Base-by-base conservation (phyloP, 805 yeast species). In the Lipomyces starkeyi region DNA sequence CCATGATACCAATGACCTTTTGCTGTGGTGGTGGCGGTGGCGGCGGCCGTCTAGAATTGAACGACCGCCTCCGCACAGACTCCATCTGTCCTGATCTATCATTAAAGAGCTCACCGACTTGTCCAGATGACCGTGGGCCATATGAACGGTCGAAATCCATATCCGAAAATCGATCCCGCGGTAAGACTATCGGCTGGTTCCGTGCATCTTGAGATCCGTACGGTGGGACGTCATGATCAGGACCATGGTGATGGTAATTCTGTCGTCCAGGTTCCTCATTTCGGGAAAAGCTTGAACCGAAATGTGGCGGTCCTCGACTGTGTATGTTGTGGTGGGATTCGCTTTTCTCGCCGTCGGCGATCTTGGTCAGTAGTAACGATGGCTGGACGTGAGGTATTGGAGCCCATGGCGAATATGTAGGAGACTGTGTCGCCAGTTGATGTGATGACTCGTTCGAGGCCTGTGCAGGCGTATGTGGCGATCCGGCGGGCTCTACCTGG, bases 51-150 rank as follows among this genome's bases (percentile, higher is more conserved):
- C 58, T 57, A 3, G 67, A 53, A 27, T 25, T 56, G 35, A 64
- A 49, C 2, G 71, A 64, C n/a, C 57, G 54, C 27, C 73, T 49
- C 29, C 73, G 64, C 17, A 60, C 72, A 17, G 71, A 65, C 62
- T 70, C 73, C 20, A 70, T 37, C 61, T 61, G 64, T 14, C 73
- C 73, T 14, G 69, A 67, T 8, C 73, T 52, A 35, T 70, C 73
- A 34, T 70, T 70, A 47, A 60, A 70, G 17, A 70, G 59, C 40
- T 70, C 73, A 8, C 64, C 66, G 11, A 3, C 47, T 13, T 37
- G 53, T 13, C 52, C 59, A 17, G 64, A 49, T 3, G 62, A 55
- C 20, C 69, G 34, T 7, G 64, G 17, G 17, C 71, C 72, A 56
- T 67, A 64, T 5, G 68, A 67, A 8, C 72, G 54, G 34, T 69